Percentiles rank a stretch among this genome's conserved stretches.
Evolutionary conservation across 495 filamentous ascomycete species (phyloP).

Genomic region (Parachaetomium inaequale): DNA sequence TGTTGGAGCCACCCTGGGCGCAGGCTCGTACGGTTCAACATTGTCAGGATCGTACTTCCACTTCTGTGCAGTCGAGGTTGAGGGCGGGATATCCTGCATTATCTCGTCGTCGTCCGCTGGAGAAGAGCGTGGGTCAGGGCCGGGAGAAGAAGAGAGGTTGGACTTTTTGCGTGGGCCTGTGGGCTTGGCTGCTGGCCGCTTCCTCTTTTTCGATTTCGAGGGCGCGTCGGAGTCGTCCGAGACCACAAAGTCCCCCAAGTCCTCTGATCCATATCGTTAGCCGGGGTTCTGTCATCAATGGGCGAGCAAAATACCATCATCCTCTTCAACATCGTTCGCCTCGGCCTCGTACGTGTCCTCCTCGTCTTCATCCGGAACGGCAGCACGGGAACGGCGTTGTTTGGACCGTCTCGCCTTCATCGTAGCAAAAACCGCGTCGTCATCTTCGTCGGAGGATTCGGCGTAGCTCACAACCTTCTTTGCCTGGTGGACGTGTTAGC

Average conservation of each 20-base stretch:
- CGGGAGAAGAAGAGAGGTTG: constrained; percentile 45
- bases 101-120: constrained; percentile 31
- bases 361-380: constrained; percentile 51
- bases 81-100: constrained; percentile 48
- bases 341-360: constrained; percentile 62
- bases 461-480: constrained; percentile 61
- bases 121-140: constrained; percentile 11
- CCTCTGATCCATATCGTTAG: constrained; percentile 43
- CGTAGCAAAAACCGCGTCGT: constrained; percentile 54
- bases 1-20: constrained; percentile 34
- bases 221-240: constrained; percentile 77
- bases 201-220: constrained; percentile 63
- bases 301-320: constrained; percentile 41
- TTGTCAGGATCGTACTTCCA: constrained; percentile 86
- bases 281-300: constrained; percentile 9
- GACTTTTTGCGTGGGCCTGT: constrained; percentile 56
- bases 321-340: constrained; percentile 55
- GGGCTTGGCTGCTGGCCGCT: constrained; percentile 53
- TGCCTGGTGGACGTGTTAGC: constrained; percentile 37
- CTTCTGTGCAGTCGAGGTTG: constrained; percentile 72
- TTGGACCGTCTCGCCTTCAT: constrained; percentile 34
- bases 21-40: constrained; percentile 54
- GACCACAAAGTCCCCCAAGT: constrained; percentile 80
- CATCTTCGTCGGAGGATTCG: constrained; percentile 61
- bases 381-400: constrained; percentile 33